phyloP scores from a whole-genome alignment of 2,329 filamentous ascomycete species.

The Sphaceloma murrayae region DNA sequence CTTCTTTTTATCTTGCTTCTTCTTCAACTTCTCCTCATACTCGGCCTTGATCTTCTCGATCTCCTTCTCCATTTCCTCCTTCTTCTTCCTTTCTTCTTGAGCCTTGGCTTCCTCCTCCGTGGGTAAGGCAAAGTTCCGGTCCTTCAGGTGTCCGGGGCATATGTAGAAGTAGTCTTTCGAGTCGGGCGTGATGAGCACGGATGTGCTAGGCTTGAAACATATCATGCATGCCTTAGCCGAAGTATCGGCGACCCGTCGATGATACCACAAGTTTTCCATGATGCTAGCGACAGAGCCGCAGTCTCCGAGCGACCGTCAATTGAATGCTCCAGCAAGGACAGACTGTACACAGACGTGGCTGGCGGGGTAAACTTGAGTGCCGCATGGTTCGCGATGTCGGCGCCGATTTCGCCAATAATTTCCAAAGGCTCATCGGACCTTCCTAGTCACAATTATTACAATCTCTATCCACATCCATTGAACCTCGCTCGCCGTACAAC shows the following conservation, averaged over 20 bases:
- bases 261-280: constrained; percentile 63
- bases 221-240: constrained; percentile 77
- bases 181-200: constrained; percentile 79
- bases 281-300: not conserved
- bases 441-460: not conserved
- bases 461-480: not conserved
- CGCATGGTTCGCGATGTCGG: constrained; percentile 6
- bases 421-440: not conserved
- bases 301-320: not conserved
- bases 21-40: constrained; percentile 40
- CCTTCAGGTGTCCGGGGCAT: constrained; percentile 72
- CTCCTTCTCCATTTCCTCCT: constrained; percentile 40
- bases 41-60: constrained; percentile 42
- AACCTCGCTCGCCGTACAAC: not conserved
- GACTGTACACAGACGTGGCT: too few relatives aligned
- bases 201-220: constrained; percentile 80
- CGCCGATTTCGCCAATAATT: constrained; percentile 8
- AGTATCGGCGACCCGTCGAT: constrained; percentile 78
- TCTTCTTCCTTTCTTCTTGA: constrained; percentile 45
- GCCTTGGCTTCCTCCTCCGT: constrained; percentile 60
- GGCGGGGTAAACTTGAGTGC: constrained; percentile 2
- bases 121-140: constrained; percentile 65
- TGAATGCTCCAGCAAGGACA: too few relatives aligned
- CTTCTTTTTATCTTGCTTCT: constrained; percentile 32
- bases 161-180: constrained; percentile 87